Percentiles rank a stretch among this genome's conserved stretches.
Conservation (phyloP, 805 yeast species). For the Pachysolen tannophilus region DNA sequence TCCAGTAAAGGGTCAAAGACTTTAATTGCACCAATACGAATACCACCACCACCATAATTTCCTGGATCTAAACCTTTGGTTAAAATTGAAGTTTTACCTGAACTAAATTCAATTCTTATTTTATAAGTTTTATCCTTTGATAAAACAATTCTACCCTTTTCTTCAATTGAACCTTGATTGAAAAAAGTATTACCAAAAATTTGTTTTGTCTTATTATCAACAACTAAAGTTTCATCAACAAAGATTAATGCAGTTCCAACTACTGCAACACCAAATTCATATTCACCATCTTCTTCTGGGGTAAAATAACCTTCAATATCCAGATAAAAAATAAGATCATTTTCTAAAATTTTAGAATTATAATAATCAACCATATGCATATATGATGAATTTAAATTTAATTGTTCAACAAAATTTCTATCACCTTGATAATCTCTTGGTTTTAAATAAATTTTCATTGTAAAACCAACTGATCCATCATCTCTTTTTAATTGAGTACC, state of each 20-base stretch:
- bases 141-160: slow-evolving; percentile 18
- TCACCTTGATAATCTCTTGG: slow-evolving; percentile 12
- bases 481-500: slow-evolving; percentile 8
- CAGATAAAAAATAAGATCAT: slow-evolving; percentile 26
- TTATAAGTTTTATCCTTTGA: slow-evolving; percentile 26
- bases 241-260: slow-evolving; percentile 36
- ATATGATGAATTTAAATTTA: slow-evolving; percentile 12
- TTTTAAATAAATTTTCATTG: slow-evolving; percentile 7
- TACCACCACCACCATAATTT: slow-evolving; percentile 27
- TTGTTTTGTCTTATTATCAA: slow-evolving; percentile 37
- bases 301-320: slow-evolving; percentile 34
- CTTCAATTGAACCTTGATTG: slow-evolving; percentile 35
- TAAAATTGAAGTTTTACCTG: slow-evolving; percentile 27
- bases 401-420: slow-evolving; percentile 20
- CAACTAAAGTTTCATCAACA: slow-evolving; percentile 32
- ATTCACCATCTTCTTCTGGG: slow-evolving; percentile 30
- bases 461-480: slow-evolving; percentile 8
- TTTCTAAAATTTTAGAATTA: slow-evolving; percentile 11
- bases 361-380: slow-evolving; percentile 17
- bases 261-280: slow-evolving; percentile 30
- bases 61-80: slow-evolving; percentile 14
- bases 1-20: slow-evolving; percentile 22
- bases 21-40: slow-evolving; percentile 24
- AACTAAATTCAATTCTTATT: slow-evolving; percentile 32
- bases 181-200: slow-evolving; percentile 30